These are phyloP conservation scores for Neolentinus lepideus DNA, from an alignment of 1,284 basidiomycete species.

Conservation along the genomic window DNA sequence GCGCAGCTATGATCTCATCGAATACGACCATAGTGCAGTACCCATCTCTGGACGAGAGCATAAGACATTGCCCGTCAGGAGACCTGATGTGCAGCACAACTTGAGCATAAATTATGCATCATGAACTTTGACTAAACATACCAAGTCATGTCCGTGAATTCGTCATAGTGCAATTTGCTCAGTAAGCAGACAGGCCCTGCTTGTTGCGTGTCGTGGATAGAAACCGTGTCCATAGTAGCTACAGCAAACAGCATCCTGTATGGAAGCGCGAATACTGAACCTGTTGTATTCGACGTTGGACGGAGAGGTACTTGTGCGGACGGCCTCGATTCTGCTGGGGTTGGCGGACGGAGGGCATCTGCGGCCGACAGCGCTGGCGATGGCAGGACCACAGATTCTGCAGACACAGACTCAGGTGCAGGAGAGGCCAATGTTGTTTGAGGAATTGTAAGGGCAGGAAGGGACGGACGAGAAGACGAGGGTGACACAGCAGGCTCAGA, in stretches of 20 bases:
- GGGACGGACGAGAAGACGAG: background rate
- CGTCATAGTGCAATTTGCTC: slow-evolving; percentile 94
- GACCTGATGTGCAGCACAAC: slow-evolving; percentile 59
- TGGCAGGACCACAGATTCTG: slow-evolving; percentile 30
- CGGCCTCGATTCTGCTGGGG: slow-evolving; percentile 51
- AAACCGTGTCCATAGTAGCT: slow-evolving; percentile 93
- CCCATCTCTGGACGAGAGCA: slow-evolving; percentile 91
- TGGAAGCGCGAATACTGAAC: slow-evolving; percentile 80
- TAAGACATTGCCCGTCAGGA: slow-evolving; percentile 88
- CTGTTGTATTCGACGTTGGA: slow-evolving; percentile 26
- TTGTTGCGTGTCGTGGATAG: slow-evolving; percentile 97
- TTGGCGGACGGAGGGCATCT: slow-evolving; percentile 45
- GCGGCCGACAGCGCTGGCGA: slow-evolving; percentile 56
- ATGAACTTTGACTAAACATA: slow-evolving; percentile 33
- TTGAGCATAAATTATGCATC: slow-evolving; percentile 2
- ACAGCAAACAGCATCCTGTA: slow-evolving; percentile 96
- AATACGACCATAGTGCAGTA: slow-evolving; percentile 94
- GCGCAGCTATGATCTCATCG: slow-evolving; percentile 82
- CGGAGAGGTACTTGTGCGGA: slow-evolving; percentile 41
- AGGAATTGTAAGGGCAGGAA: background rate
- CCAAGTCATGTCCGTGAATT: slow-evolving; percentile 97
- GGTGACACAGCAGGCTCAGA: background rate
- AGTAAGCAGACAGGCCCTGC: slow-evolving; percentile 88
- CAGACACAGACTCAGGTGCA: slow-evolving; percentile 7
- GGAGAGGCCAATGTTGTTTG: slow-evolving; percentile 6